A percentile compares a stretch with the other conserved stretches of the same genome.
Conservation (phyloP, 208 protist species). For the Novymonas esmeraldas region DNA sequence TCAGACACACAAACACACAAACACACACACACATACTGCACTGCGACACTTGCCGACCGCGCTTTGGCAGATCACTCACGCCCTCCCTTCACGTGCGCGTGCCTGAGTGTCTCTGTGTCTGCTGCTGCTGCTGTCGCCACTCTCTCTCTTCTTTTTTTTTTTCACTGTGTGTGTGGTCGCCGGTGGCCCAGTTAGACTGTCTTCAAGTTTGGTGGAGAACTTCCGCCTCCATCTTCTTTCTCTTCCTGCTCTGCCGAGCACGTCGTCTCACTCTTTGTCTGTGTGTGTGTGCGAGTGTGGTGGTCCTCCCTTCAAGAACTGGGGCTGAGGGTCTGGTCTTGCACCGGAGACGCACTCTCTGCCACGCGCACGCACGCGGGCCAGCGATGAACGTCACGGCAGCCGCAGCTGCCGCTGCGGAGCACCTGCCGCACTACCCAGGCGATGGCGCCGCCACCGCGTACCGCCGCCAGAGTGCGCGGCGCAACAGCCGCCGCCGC, state of each 20-base stretch:
- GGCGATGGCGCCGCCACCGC: conserved; percentile 1
- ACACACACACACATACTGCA: too few species aligned
- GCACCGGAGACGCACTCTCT: too few species aligned
- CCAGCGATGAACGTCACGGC: conserved; percentile 9
- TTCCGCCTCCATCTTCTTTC: too few species aligned
- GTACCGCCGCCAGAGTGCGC: conserved; percentile 19
- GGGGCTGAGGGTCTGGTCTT: not conserved
- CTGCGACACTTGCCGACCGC: too few species aligned
- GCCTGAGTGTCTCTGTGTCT: too few species aligned
- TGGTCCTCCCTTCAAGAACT: not conserved
- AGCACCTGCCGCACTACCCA: not conserved
- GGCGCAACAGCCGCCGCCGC: conserved; percentile 12
- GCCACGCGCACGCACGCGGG: too few species aligned
- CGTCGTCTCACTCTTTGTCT: not conserved
- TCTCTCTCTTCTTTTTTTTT: conserved; percentile 8
- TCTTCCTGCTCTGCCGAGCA: not conserved
- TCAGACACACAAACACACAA: too few species aligned
- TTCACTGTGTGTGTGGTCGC: not conserved
- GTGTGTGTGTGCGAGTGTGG: not conserved
- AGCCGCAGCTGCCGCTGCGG: not conserved
- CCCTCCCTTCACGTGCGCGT: too few species aligned
- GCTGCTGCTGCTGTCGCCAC: too few species aligned
- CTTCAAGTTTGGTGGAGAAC: too few species aligned
- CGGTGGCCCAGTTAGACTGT: too few species aligned
- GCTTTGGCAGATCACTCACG: too few species aligned